Conservation (phyloP, 805 yeast species). For the Candida bentonensis region DNA sequence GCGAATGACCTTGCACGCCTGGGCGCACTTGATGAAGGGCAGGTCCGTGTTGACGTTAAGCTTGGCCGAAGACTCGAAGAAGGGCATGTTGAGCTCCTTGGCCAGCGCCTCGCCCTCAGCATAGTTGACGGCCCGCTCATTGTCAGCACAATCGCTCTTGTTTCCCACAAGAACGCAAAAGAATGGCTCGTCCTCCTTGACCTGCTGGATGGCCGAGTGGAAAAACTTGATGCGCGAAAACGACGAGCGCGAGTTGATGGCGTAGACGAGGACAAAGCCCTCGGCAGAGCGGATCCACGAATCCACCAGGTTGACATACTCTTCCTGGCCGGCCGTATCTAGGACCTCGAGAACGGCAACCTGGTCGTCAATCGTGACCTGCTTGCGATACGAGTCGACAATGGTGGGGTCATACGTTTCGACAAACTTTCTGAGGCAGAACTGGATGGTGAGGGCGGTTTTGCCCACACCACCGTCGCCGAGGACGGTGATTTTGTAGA, state of each 20-base stretch:
- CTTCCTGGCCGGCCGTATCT: slow-evolving; percentile 92
- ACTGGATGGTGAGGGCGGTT: slow-evolving; percentile 86
- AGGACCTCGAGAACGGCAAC: slow-evolving; percentile 68
- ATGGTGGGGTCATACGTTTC: slow-evolving; percentile 98
- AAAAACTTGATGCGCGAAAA: slow-evolving; percentile 75
- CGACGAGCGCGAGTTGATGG: slow-evolving; percentile 72
- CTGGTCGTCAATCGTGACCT: slow-evolving; percentile 67
- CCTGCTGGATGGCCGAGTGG: slow-evolving; percentile 64
- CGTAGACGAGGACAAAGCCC: slow-evolving; percentile 79
- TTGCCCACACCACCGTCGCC: slow-evolving; percentile 99
- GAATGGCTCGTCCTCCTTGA: slow-evolving; percentile 36
- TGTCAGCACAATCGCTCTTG: slow-evolving; percentile 60
- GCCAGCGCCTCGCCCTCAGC: slow-evolving; percentile 80
- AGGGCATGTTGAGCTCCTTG: slow-evolving; percentile 44
- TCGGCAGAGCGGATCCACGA: slow-evolving; percentile 92
- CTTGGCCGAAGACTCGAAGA: slow-evolving; percentile 90
- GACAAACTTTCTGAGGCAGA: slow-evolving; percentile 74
- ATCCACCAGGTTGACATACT: slow-evolving; percentile 57
- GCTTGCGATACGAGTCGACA: slow-evolving; percentile 56
- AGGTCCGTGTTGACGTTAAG: slow-evolving; percentile 79
- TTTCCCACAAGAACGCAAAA: slow-evolving; percentile 91
- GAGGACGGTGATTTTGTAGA: slow-evolving; percentile 80
- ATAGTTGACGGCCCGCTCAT: slow-evolving; percentile 60
- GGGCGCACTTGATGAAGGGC: slow-evolving; percentile 53
- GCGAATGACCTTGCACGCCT: slow-evolving; percentile 66